Conservation (phyloP, 495 filamentous ascomycete species). For the Sporormia fimetaria region DNA sequence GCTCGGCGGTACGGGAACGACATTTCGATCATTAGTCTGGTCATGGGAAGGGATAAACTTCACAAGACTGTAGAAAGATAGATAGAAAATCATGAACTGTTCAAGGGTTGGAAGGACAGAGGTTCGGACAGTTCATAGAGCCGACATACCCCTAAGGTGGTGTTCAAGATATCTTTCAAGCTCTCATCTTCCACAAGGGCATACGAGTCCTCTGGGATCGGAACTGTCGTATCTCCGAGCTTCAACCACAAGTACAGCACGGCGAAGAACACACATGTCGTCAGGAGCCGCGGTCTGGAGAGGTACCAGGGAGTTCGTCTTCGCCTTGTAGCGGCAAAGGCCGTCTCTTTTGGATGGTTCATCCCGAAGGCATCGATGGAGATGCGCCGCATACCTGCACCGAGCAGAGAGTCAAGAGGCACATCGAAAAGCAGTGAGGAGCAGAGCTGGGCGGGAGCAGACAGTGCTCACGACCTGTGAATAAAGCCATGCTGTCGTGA, state of each 20-base stretch:
- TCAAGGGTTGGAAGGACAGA: neutral
- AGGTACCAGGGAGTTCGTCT: slow-evolving; percentile 15
- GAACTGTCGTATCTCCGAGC: slow-evolving; percentile 6
- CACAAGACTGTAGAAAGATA: too few species aligned
- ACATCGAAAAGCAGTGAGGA: slow-evolving; percentile 8
- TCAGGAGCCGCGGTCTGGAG: slow-evolving; percentile 12
- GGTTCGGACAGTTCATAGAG: neutral
- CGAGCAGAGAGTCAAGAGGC: slow-evolving; percentile 2
- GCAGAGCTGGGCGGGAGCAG: neutral
- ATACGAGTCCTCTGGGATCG: slow-evolving; percentile 16
- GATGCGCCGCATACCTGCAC: slow-evolving; percentile 14
- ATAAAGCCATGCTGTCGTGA: slow-evolving; percentile 22
- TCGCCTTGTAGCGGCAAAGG: slow-evolving; percentile 7
- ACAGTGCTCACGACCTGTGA: neutral
- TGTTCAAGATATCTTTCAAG: slow-evolving; percentile 19
- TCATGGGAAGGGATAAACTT: too few species aligned
- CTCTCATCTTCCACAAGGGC: slow-evolving; percentile 14
- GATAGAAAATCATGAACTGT: too few species aligned
- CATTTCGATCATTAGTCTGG: too few species aligned
- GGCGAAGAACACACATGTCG: slow-evolving; percentile 12
- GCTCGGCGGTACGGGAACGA: too few species aligned
- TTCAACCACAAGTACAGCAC: slow-evolving; percentile 13
- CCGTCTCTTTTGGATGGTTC: slow-evolving; percentile 7
- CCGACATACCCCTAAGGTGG: slow-evolving; percentile 20
- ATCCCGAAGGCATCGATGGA: slow-evolving; percentile 23